phyloP scores from a whole-genome alignment of 441 rosid genomes.

The Cnidoscolus chayamansa region DNA sequence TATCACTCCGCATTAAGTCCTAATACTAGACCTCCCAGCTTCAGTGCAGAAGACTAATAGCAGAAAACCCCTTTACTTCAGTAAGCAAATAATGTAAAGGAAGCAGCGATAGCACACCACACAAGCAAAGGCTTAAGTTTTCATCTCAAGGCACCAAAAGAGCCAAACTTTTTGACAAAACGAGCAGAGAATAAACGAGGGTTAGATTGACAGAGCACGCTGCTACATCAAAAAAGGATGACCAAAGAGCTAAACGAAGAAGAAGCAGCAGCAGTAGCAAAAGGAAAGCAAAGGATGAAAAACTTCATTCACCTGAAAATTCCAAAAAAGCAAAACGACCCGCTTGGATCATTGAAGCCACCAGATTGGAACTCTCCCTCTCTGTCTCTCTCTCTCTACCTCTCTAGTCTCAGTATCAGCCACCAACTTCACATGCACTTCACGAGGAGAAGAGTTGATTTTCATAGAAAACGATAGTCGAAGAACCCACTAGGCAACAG shows the following conservation, averaged over 20 bases:
- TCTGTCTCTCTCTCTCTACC: conserved; percentile 27
- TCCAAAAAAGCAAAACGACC: conserved; percentile 40
- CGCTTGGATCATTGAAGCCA: conserved; percentile 42
- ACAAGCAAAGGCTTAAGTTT: conserved; percentile 23
- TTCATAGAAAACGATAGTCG: conserved; percentile 46
- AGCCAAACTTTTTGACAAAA: conserved; percentile 25
- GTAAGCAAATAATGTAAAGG: conserved; percentile 20
- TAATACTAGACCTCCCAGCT: conserved; percentile 11
- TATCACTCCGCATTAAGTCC: conserved; percentile 15
- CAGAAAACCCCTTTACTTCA: conserved; percentile 15
- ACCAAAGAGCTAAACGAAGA: conserved; percentile 8
- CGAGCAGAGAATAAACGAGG: conserved; percentile 4
- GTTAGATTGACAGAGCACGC: conserved; percentile 20
- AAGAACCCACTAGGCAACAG: conserved; percentile 22
- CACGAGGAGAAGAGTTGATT: conserved; percentile 36
- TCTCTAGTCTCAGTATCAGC: conserved; percentile 18
- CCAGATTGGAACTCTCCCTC: conserved; percentile 44
- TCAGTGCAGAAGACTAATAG: conserved; percentile 15
- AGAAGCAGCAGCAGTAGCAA: conserved; percentile 2
- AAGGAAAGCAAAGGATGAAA: conserved; percentile 20
- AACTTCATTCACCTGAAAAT: conserved; percentile 48
- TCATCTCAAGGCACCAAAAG: conserved; percentile 27
- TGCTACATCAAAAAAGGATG: conserved; percentile 20
- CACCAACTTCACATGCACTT: conserved; percentile 75
- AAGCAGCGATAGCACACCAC: conserved; percentile 18